Base-by-base conservation (phyloP, 2,329 filamentous ascomycete genomes). In the Clathrospora elynae region DNA sequence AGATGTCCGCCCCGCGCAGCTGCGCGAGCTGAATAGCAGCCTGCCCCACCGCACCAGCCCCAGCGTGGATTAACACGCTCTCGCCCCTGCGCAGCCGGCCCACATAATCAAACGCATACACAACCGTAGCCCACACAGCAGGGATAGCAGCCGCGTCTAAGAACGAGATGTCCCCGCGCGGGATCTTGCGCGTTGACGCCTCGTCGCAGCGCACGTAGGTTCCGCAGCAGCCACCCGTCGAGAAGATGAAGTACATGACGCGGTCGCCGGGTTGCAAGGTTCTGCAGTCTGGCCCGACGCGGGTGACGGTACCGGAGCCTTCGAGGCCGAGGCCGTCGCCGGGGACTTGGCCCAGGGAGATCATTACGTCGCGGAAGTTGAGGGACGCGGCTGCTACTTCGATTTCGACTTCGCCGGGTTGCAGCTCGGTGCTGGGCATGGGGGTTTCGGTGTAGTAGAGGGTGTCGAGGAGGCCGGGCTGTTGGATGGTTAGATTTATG, bases 61-160 rank as follows among this genome's bases (percentile, higher is more conserved):
- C 64, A 11, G 42, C 25, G 25, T 66, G 62, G 6, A 67, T 59
- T 9, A 67, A 42, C 5, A 65, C 32, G 2, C 41, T 62, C 34
- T 72, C 60, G 12, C 65, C 68, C 13, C 47, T 43, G 3, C 44
- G 34, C 3, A 72, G 43, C 11, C 57, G 48, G 1, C 49, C 60
- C 1, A 57, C 31, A 3, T 61, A 46, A 7, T 57, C 20, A 2
- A 71, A 46, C 7, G 51, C 48, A 39, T 62, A 55, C n/a, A 41
- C 46, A 2, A 47, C 54, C 1, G 57, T 61, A 23, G 36, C 33
- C 14, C 32, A 52, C 4, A 48, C 44, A 3, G 30, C 30, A 10
- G 47, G 37, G 1, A 61, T 32, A 2, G 47, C 29, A 10, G 55
- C 50, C 1, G 53, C 59, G 2, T 42, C 35, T 11, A 33, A 29